Evolutionary conservation across 2,329 filamentous ascomycete species (phyloP).

Genomic region (Trichophyton equinum): DNA sequence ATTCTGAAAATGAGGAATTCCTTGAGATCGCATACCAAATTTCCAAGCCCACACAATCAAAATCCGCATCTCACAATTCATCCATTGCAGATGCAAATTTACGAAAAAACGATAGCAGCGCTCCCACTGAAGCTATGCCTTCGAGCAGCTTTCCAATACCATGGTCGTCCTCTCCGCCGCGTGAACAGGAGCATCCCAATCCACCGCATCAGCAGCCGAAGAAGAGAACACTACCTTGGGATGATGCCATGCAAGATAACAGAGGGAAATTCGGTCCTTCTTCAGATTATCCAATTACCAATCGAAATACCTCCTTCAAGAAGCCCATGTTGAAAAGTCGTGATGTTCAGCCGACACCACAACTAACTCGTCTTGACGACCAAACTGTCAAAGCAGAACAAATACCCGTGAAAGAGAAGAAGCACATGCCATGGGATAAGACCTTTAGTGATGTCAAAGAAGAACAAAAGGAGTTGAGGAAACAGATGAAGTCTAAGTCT

Average conservation of each 20-base stretch:
- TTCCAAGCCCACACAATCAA: constrained; percentile 14
- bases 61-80: constrained; percentile 6
- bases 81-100: constrained; percentile 8
- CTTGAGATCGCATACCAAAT: constrained; percentile 63
- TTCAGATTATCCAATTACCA: not conserved
- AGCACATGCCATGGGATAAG: constrained; percentile 48
- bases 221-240: constrained; percentile 56
- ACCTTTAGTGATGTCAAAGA: constrained; percentile 64
- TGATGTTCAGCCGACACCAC: not conserved
- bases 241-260: constrained; percentile 18
- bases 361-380: not conserved
- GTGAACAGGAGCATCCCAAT: constrained; percentile 20
- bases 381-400: not conserved
- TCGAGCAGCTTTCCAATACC: constrained; percentile 48
- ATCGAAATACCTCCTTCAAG: not conserved
- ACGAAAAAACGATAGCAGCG: not conserved
- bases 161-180: constrained; percentile 53
- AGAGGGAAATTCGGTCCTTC: not conserved
- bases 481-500: constrained; percentile 40
- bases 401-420: constrained; percentile 35
- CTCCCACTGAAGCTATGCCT: constrained; percentile 21
- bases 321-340: not conserved
- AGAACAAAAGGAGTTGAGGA: constrained; percentile 59
- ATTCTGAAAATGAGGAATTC: constrained; percentile 61
- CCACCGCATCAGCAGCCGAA: constrained; percentile 21